These are phyloP conservation scores for Domatiomyces globalis DNA, from an alignment of 2,329 filamentous ascomycete species.

Conservation along the genomic window DNA sequence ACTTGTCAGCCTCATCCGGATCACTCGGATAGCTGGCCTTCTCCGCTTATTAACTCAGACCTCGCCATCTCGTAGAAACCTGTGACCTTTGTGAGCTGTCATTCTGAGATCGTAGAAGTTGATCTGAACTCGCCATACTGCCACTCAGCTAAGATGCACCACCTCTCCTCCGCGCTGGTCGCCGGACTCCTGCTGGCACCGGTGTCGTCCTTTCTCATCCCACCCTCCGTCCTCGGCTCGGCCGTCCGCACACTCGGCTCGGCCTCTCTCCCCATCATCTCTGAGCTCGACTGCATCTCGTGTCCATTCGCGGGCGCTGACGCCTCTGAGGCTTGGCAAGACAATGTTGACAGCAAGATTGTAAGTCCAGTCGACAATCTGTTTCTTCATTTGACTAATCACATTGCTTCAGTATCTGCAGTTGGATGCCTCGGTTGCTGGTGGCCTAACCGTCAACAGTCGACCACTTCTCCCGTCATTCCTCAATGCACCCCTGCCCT, in stretches of 20 bases:
- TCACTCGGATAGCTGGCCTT: neutral
- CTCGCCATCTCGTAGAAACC: neutral
- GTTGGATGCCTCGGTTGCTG: constrained; percentile 8
- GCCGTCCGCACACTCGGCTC: neutral
- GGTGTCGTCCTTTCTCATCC: constrained; percentile 17
- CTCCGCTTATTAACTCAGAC: neutral
- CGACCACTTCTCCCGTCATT: constrained; percentile 9
- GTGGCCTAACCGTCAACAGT: constrained; percentile 13
- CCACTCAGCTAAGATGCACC: constrained; percentile 7
- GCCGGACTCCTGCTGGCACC: constrained; percentile 10
- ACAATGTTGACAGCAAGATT: constrained; percentile 13
- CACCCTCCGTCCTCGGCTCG: constrained; percentile 4
- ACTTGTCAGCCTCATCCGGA: neutral
- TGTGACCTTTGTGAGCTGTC: too few relatives aligned
- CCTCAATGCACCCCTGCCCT: constrained; percentile 4
- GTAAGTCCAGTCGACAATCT: constrained; percentile 7
- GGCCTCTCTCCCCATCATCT: too few relatives aligned
- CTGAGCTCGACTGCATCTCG: neutral
- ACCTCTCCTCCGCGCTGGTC: constrained; percentile 12
- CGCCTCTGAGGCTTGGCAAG: constrained; percentile 2
- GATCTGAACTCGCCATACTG: neutral
- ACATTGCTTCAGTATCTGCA: constrained; percentile 10
- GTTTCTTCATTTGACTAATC: constrained; percentile 3
- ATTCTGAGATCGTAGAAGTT: too few relatives aligned
- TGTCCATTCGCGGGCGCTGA: constrained; percentile 5